Evolutionary conservation across 805 yeast genomes (phyloP).

Genomic region (Metschnikowia corniflorae): DNA sequence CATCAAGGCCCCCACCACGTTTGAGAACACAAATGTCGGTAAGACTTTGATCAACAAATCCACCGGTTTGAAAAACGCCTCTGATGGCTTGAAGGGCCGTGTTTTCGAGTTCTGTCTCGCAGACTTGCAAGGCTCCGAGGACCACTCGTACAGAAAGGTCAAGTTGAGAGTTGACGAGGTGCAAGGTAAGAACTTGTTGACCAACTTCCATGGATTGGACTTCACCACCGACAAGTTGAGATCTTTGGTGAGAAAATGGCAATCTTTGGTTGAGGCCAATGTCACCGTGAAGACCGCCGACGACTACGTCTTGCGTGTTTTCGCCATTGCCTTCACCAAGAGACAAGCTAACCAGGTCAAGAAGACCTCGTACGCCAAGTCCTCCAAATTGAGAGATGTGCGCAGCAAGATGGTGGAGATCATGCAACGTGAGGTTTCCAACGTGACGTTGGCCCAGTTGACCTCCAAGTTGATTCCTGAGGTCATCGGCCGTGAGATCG

Average conservation of each 20-base stretch:
- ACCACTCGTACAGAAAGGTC: conserved; percentile 96
- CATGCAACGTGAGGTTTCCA: conserved; percentile 93
- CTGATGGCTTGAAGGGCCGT: conserved; percentile 97
- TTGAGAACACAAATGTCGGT: conserved; percentile 98
- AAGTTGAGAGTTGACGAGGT: conserved; percentile 98
- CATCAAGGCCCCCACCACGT: conserved; percentile 97
- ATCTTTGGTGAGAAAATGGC: conserved; percentile 99
- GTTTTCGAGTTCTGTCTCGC: conserved; percentile 94
- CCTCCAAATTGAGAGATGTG: conserved; percentile 94
- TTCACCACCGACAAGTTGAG: conserved; percentile 97
- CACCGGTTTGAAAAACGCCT: conserved; percentile 96
- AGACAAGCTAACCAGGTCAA: conserved; percentile 95
- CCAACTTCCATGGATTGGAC: conserved; percentile 99
- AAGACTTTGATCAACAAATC: conserved; percentile 98
- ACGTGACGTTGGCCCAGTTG: conserved; percentile 93
- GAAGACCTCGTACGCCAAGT: conserved; percentile 97
- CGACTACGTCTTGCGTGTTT: conserved; percentile 94
- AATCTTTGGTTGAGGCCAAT: conserved; percentile 95
- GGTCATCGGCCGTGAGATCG: conserved; percentile 97
- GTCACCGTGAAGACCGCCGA: conserved; percentile 98
- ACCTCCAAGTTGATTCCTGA: conserved; percentile 97
- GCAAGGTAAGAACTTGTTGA: conserved; percentile 96
- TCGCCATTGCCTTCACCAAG: conserved; percentile 98
- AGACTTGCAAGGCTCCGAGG: conserved; percentile 98
- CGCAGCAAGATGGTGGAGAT: conserved; percentile 96